A percentile compares a stretch with the other conserved stretches of the same genome.
phyloP scores from a whole-genome alignment of 768 basidiomycete species.

The Lactarius hatsudake region DNA sequence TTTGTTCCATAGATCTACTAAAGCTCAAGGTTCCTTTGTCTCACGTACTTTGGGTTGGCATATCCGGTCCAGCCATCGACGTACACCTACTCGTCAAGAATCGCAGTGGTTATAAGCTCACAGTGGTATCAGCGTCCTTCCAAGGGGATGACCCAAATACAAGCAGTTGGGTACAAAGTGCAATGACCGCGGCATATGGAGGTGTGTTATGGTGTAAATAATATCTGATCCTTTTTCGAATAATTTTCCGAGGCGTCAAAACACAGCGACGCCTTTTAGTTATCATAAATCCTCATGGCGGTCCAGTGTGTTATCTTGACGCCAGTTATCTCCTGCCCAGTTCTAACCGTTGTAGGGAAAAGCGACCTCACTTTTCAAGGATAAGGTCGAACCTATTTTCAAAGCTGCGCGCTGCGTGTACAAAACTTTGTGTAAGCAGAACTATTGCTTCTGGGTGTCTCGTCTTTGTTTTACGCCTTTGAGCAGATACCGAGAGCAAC shows the following conservation, averaged over 20 bases:
- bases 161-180: constrained; percentile 50
- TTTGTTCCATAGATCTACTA: neutral
- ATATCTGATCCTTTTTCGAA: constrained; percentile 12
- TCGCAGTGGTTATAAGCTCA: constrained; percentile 40
- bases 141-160: constrained; percentile 33
- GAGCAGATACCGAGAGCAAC: constrained; percentile 56
- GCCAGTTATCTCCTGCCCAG: constrained; percentile 2
- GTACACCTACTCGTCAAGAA: constrained; percentile 51
- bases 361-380: constrained; percentile 50
- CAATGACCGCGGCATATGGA: constrained; percentile 60
- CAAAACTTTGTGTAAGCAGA: constrained; percentile 58
- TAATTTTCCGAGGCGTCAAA: constrained; percentile 43
- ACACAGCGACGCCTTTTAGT: constrained; percentile 58
- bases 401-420: constrained; percentile 60
- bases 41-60: constrained; percentile 55
- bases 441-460: neutral
- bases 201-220: constrained; percentile 40
- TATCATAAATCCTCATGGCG: constrained; percentile 77
- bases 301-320: constrained; percentile 50
- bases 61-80: constrained; percentile 40
- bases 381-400: constrained; percentile 69
- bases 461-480: constrained; percentile 5
- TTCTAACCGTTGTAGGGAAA: constrained; percentile 50
- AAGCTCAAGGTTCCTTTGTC: constrained; percentile 39
- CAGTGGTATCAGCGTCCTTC: constrained; percentile 44